phyloP scores from a whole-genome alignment of 805 yeast species.

The Candida jianshihensis region DNA sequence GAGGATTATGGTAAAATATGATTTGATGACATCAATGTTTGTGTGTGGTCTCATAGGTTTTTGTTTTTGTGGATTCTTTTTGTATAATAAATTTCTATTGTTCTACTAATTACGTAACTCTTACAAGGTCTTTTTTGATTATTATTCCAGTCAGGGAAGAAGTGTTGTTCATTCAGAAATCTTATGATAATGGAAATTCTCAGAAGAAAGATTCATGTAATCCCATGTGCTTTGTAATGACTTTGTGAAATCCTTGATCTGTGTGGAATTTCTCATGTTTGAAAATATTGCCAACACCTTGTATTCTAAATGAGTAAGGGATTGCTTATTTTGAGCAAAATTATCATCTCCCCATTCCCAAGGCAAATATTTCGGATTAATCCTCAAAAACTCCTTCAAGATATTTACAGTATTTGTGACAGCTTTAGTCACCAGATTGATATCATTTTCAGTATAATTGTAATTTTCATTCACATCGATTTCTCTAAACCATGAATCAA shows the following conservation, averaged over 20 bases:
- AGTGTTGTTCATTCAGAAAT: too few species aligned
- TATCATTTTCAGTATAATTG: slow-evolving; percentile 32
- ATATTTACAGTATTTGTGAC: slow-evolving; percentile 18
- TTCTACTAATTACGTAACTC: too few species aligned
- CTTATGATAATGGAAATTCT: background rate
- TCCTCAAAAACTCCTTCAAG: slow-evolving; percentile 7
- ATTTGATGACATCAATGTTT: too few species aligned
- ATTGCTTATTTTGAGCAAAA: background rate
- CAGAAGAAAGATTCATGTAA: slow-evolving; percentile 1
- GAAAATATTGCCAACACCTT: slow-evolving; percentile 3
- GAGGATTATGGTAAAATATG: background rate
- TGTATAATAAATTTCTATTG: too few species aligned
- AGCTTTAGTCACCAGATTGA: slow-evolving; percentile 25
- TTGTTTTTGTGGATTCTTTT: too few species aligned
- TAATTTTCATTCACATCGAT: slow-evolving; percentile 47
- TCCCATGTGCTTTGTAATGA: slow-evolving; percentile 6
- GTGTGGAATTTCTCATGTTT: slow-evolving; percentile 2
- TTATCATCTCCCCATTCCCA: slow-evolving; percentile 16
- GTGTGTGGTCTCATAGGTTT: too few species aligned
- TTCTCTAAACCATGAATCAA: slow-evolving; percentile 38
- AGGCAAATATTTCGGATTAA: slow-evolving; percentile 7
- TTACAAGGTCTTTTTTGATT: too few species aligned
- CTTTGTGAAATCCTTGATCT: background rate
- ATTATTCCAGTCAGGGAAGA: too few species aligned
- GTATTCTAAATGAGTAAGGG: slow-evolving; percentile 5